Percentiles rank a stretch among this genome's conserved stretches.
Evolutionary conservation across 163 green algal species (phyloP).

Genomic region (Chlamydomonas reinhardtii): DNA sequence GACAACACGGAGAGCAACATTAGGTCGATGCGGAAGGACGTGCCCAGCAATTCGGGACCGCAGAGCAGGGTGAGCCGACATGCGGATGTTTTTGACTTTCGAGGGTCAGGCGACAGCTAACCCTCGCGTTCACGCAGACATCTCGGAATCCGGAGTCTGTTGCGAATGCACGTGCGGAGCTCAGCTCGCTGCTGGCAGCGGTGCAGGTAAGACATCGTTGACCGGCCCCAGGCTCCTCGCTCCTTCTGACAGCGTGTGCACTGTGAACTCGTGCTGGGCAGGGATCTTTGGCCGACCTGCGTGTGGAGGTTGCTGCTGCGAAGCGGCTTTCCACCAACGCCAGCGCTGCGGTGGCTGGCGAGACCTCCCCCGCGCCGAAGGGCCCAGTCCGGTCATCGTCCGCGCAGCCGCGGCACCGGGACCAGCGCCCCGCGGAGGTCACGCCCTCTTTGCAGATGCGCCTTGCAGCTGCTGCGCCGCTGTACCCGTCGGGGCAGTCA

Average conservation of each 20-base stretch:
- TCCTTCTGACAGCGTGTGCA: too few species aligned
- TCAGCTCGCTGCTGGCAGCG: slow-evolving; percentile 45
- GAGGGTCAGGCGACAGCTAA: slow-evolving; percentile 15
- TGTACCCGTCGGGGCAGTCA: not conserved
- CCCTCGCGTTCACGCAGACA: not conserved
- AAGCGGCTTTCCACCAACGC: slow-evolving; percentile 55
- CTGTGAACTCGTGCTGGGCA: not conserved
- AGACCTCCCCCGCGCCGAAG: slow-evolving; percentile 28
- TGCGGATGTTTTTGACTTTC: not conserved
- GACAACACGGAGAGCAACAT: too few species aligned
- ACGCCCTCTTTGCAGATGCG: slow-evolving; percentile 14
- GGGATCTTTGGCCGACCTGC: slow-evolving; percentile 49
- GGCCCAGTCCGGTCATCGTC: slow-evolving; percentile 1
- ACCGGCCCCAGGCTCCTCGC: too few species aligned
- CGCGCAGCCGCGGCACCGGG: not conserved
- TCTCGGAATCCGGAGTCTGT: slow-evolving; percentile 16
- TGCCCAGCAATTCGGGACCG: too few species aligned
- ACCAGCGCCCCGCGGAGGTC: not conserved
- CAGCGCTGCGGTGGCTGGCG: slow-evolving; percentile 31
- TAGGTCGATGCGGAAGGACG: too few species aligned
- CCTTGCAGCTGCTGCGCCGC: not conserved
- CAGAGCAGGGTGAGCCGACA: too few species aligned
- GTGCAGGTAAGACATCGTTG: slow-evolving; percentile 43
- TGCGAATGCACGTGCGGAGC: slow-evolving; percentile 36
- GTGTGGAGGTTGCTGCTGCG: slow-evolving; percentile 53